Base-by-base conservation (phyloP, 2,329 filamentous ascomycete genomes). In the Fusarium zealandicum region DNA sequence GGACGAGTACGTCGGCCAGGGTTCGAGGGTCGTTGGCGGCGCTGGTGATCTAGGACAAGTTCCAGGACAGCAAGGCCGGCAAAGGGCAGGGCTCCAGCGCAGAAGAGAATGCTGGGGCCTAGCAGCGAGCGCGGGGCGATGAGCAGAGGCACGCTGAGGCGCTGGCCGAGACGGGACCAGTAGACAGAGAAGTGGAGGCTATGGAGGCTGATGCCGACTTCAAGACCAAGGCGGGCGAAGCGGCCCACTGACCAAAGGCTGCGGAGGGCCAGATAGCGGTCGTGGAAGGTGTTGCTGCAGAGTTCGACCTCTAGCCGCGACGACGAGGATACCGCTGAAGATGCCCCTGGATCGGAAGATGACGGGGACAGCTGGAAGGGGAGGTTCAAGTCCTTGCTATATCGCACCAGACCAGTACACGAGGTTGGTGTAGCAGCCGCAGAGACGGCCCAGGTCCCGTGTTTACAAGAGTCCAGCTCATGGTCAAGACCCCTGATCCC, bases 131-230 rank as follows among this genome's bases (percentile, higher is more conserved):
- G 63, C 17, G 71, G 68, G 6, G 75, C 71, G 28, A 80, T 62
- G 25, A 79, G 62, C 20, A 82, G 57, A 2, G 79, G 79, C 20
- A 82, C 42, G 52, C 72, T 73, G 59, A 82, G 65, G 13, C 76
- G 73, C 61, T 80, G 78, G 20, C 72, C 73, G 20, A 78, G 72
- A 1, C 76, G 74, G 2, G 78, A 78, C 76, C 77, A 79, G 69
- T 80, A 79, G 2, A 79, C 65, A 9, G 77, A 79, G 37, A 80
- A 51, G 51, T 79, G 74, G n/a, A 80, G 58, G 49, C 71, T 75
- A 56, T 71, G 71, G 3, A 69, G 68, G 43, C 73, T 75, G 30
- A 80, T 59, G 13, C 75, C 76, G 11, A 81, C 57, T 51, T 81
- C 79, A 28, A 81, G 65, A 10, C 79, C 79, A 13, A 78, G 56